phyloP scores from a whole-genome alignment of 1,139 yeast genomes.

The Blastobotrys arbuscula region DNA sequence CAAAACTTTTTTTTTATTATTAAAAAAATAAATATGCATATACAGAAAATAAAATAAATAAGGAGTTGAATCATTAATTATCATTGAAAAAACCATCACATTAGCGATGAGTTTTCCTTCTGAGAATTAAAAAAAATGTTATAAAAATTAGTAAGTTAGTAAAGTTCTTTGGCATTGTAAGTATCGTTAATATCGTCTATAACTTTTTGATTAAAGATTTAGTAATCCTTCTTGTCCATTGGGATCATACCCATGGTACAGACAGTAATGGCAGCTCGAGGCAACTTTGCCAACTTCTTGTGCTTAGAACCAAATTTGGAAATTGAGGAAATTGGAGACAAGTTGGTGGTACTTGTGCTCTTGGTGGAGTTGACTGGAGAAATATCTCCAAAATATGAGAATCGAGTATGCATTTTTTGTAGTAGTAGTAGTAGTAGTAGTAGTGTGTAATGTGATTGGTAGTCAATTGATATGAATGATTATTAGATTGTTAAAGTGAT shows the following conservation, averaged over 20 bases:
- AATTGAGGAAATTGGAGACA: neutral
- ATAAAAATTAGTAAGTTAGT: too few species aligned
- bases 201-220: too few species aligned
- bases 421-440: neutral
- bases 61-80: conserved; percentile 1
- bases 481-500: neutral
- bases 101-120: too few species aligned
- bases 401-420: conserved; percentile 11
- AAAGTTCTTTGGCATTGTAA: too few species aligned
- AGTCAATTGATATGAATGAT: neutral
- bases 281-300: conserved; percentile 1
- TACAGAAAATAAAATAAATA: neutral
- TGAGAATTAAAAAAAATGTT: too few species aligned
- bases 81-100: too few species aligned
- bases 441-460: neutral
- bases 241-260: conserved; percentile 11
- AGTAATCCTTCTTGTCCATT: conserved; percentile 7
- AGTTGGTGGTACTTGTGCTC: neutral
- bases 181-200: too few species aligned
- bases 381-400: conserved; percentile 10
- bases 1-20: neutral
- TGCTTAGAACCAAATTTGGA: neutral
- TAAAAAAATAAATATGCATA: neutral
- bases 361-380: conserved; percentile 9
- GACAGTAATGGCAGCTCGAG: conserved; percentile 9